Base-by-base conservation (phyloP, 2,329 filamentous ascomycete species). In the Microdochium bolleyi region DNA sequence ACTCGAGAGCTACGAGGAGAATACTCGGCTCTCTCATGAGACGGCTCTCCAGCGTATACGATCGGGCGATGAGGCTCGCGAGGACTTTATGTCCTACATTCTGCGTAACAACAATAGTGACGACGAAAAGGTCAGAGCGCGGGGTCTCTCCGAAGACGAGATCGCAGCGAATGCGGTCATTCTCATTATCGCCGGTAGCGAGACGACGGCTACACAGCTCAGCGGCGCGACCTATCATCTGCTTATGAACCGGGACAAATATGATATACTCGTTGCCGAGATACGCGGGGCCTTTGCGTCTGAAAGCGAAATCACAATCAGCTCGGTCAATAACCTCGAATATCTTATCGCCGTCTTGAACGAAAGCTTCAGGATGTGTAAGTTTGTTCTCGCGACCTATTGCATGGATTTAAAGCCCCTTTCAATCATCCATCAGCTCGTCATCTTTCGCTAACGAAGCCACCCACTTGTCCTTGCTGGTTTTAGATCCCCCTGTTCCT, bases 151-250 rank as follows among this genome's bases (percentile, higher is more conserved):
- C 24, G 32, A 62, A 13, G 55, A 59, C 11, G 51, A 62, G 32
- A 53, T 67, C 0, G 52, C 52, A 2, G 52, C 50, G 37, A 67
- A 66, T 51, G 57, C 61, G 5, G 56, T 51, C n/a, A 57, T 67
- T 10, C 58, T 72, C 3, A 64, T 79, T 27, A 62, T 74, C 13
- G 76, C 74, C 7, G 76, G 77, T 3, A 74, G 72, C 2, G 77
- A 80, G 58, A 80, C 77, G 4, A 78, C 75, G 1, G 73, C 76
- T 0, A 77, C 74, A 0, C 62, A 73, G 3, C 64, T 79, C 16
- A 62, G 67, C 56, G 60, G 73, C 56, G 58, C 65, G 55, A 57
- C 64, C 0, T 78, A 68, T 54, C 60, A 73, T 4, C 62, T 79
- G 9, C 59, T 73, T 2, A 65, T 61, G 3, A 63, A 74, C 52